A percentile compares a stretch with the other conserved stretches of the same genome.
Evolutionary conservation across 2,329 filamentous ascomycete species (phyloP).

Genomic region (Zymoseptoria crescenta): DNA sequence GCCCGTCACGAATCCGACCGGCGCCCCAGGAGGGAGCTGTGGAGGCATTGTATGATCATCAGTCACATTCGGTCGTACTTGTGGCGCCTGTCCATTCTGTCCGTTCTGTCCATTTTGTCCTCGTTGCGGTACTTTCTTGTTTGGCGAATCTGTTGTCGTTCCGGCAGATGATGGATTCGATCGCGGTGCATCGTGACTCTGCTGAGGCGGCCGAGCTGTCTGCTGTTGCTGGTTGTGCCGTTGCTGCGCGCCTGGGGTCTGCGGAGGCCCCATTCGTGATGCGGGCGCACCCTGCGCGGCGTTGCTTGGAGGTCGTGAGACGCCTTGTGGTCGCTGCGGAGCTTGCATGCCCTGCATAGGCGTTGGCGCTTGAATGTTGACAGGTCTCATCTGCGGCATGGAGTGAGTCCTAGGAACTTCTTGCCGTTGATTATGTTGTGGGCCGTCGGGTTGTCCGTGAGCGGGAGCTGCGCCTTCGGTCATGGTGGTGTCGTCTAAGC

Average conservation of each 20-base stretch:
- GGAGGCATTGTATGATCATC: constrained; percentile 11
- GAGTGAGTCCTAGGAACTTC: constrained; percentile 24
- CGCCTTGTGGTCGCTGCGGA: constrained; percentile 18
- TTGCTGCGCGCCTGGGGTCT: constrained; percentile 23
- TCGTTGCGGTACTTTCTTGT: constrained; percentile 21
- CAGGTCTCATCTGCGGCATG: constrained; percentile 25
- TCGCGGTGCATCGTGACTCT: constrained; percentile 17
- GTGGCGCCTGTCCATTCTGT: background rate
- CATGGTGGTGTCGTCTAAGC: constrained; percentile 38
- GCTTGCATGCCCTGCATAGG: constrained; percentile 17
- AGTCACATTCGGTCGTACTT: constrained; percentile 9
- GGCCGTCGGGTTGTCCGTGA: constrained; percentile 2
- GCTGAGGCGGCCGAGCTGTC: constrained; percentile 6
- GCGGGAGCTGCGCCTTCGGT: constrained; percentile 6
- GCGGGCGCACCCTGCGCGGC: constrained; percentile 13
- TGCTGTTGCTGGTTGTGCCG: constrained; percentile 16
- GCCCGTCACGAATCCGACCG: constrained; percentile 41
- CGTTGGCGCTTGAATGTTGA: constrained; percentile 21
- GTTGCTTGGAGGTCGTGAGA: constrained; percentile 16
- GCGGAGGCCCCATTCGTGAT: constrained; percentile 22
- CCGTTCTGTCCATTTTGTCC: constrained; percentile 7
- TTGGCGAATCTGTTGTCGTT: constrained; percentile 18
- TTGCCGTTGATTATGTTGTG: constrained; percentile 17
- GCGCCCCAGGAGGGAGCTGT: constrained; percentile 24
- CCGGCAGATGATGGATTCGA: constrained; percentile 27